Conservation (phyloP, 148 eudicot species). For the Fagopyrum tataricum region DNA sequence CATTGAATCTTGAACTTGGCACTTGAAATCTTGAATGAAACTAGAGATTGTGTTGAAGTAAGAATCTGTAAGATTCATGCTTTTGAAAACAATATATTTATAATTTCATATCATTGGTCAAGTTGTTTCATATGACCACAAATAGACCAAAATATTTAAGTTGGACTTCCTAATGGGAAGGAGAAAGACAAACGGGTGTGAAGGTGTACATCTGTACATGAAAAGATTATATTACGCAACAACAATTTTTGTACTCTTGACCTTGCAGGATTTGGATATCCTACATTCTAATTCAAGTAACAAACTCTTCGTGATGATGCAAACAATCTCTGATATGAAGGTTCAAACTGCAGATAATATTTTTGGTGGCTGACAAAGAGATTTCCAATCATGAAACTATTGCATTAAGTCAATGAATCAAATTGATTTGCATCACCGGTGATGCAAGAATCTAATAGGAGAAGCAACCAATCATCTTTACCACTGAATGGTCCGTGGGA, state of each 20-base stretch:
- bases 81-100: background rate
- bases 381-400: too few relatives aligned
- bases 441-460: too few relatives aligned
- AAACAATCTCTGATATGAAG: too few relatives aligned
- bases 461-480: too few relatives aligned
- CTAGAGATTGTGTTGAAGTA: background rate
- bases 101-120: background rate
- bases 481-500: too few relatives aligned
- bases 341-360: too few relatives aligned
- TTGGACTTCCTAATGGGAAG: background rate
- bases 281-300: too few relatives aligned
- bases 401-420: background rate
- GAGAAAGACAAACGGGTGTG: background rate
- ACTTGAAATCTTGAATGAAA: background rate
- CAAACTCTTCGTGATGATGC: too few relatives aligned
- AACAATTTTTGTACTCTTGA: background rate
- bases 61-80: background rate
- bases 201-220: too few relatives aligned
- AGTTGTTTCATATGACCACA: background rate
- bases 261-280: background rate
- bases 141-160: background rate
- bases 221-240: too few relatives aligned
- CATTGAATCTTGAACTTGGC: background rate
- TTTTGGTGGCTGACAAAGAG: too few relatives aligned
- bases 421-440: background rate